phyloP scores from a whole-genome alignment of 1,284 basidiomycete genomes.

The Fomitopsis pinicola region DNA sequence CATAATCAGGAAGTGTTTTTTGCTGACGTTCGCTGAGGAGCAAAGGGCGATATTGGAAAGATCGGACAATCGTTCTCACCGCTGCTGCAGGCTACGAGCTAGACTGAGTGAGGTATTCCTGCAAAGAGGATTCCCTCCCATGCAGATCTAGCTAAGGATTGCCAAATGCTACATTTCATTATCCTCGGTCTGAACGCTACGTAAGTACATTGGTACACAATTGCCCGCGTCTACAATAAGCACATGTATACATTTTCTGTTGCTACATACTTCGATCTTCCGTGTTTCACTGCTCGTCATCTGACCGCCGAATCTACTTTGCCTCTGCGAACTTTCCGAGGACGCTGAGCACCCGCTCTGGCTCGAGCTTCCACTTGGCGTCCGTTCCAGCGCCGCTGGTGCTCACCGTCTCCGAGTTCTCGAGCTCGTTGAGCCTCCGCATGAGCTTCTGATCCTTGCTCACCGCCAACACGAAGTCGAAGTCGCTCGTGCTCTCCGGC shows the following conservation, averaged over 20 bases:
- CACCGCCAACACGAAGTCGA: conserved; percentile 63
- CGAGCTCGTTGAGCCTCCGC: conserved; percentile 67
- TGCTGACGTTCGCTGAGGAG: too few relatives aligned
- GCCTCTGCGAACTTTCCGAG: conserved; percentile 36
- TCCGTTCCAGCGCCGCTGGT: conserved; percentile 69
- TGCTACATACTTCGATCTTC: background rate
- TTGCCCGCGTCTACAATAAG: background rate
- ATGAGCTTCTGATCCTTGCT: conserved; percentile 74
- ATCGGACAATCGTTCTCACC: too few relatives aligned
- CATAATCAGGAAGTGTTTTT: too few relatives aligned
- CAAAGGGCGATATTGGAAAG: too few relatives aligned
- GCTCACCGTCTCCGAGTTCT: conserved; percentile 66
- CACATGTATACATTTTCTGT: background rate
- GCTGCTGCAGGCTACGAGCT: too few relatives aligned
- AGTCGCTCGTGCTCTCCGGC: conserved; percentile 35
- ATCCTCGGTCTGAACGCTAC: too few relatives aligned
- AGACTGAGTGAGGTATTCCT: too few relatives aligned
- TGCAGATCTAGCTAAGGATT: too few relatives aligned
- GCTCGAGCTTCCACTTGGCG: conserved; percentile 65
- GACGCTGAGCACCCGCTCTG: conserved; percentile 34
- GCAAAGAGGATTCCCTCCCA: too few relatives aligned
- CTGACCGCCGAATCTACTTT: conserved; percentile 8
- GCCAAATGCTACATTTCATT: too few relatives aligned
- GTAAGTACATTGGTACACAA: too few relatives aligned
- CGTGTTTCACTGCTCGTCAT: background rate